Evolutionary conservation across 73 alveolate species (phyloP).

Genomic region (Diophrys sp.): DNA sequence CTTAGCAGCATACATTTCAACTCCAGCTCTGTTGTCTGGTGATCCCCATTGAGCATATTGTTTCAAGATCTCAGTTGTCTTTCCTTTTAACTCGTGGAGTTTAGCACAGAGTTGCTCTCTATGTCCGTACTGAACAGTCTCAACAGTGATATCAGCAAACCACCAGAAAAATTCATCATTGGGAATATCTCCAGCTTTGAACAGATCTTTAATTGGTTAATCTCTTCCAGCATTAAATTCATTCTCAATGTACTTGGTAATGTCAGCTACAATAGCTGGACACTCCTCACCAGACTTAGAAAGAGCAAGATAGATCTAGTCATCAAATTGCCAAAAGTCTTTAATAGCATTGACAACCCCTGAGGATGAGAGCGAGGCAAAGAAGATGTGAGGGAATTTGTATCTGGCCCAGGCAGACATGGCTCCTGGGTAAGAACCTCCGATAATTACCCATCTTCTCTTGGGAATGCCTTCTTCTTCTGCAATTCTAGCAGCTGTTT

Average conservation of each 20-base stretch:
- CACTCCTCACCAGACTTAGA: slow-evolving; percentile 55
- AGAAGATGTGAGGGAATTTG: slow-evolving; percentile 66
- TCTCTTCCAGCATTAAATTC: slow-evolving; percentile 32
- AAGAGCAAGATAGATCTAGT: slow-evolving; percentile 34
- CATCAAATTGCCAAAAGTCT: slow-evolving; percentile 64
- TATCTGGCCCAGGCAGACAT: slow-evolving; percentile 69
- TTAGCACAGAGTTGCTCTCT: slow-evolving; percentile 57
- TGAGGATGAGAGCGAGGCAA: slow-evolving; percentile 61
- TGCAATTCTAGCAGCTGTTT: slow-evolving; percentile 29
- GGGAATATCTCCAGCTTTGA: slow-evolving; percentile 37
- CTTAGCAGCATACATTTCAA: slow-evolving; percentile 41
- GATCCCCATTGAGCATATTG: slow-evolving; percentile 38
- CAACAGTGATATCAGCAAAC: slow-evolving; percentile 60
- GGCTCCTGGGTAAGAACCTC: slow-evolving; percentile 82
- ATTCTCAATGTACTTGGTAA: slow-evolving; percentile 38
- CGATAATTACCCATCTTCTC: slow-evolving; percentile 46
- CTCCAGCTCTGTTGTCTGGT: slow-evolving; percentile 28
- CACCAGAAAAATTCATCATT: slow-evolving; percentile 65
- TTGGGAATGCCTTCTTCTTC: slow-evolving; percentile 31
- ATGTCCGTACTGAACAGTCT: slow-evolving; percentile 51
- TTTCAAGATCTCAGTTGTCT: slow-evolving; percentile 27
- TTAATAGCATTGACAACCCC: slow-evolving; percentile 64
- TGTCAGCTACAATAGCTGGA: slow-evolving; percentile 17
- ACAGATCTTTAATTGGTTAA: slow-evolving; percentile 31
- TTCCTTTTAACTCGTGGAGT: slow-evolving; percentile 15